Evolutionary conservation across 257 asterid species (phyloP), one percentile per base, ranked within the genome.

Genomic region (Ajuga chamaepitys): DNA sequence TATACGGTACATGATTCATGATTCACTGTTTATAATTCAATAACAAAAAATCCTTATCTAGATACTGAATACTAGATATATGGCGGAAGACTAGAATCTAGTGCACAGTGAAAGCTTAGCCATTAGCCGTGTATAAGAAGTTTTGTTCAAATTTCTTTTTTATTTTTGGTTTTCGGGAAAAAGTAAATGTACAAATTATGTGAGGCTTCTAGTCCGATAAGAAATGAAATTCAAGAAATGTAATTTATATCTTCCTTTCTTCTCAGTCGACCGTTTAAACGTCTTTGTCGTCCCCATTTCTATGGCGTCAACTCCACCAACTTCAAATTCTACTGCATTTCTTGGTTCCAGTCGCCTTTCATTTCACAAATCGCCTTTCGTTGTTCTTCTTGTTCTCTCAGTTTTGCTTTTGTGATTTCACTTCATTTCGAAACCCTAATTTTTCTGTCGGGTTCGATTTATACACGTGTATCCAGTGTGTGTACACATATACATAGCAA

Each of bases 251-350:
- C 56, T 70, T 44, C 72, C 56, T 62, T 21, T 63, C 42, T 40
- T 64, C 74, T 14, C 66, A 22, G 73, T 62, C 75, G 74, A 60
- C 83, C 79, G 77, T 78, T 80, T 70, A 84, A 78, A 81, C 85
- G 89, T 82, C 87, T 76, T 74, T 88, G 86, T 77, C 67, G 11
- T 16, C 57, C 42, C 64, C 63, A 55, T 57, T 64, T 69, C 71
- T 2, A 17, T 65, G 66, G 72, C 64, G 73, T 57, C 57, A 48
- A 16, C 62, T 41, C 64, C 58, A 70, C 71, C 70, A 66, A 47
- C 68, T 58, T 67, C 62, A 66, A 79, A 75, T 70, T 54, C 74
- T 20, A 50, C 75, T 40, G 55, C 70, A 25, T 65, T 48, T 25
- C 22, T 18, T 48, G 14, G 17, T 44, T 41, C 44, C 57, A 53